These are phyloP conservation scores for Rubia balearica DNA, from an alignment of 305 asterid species.

Conservation along the genomic window DNA sequence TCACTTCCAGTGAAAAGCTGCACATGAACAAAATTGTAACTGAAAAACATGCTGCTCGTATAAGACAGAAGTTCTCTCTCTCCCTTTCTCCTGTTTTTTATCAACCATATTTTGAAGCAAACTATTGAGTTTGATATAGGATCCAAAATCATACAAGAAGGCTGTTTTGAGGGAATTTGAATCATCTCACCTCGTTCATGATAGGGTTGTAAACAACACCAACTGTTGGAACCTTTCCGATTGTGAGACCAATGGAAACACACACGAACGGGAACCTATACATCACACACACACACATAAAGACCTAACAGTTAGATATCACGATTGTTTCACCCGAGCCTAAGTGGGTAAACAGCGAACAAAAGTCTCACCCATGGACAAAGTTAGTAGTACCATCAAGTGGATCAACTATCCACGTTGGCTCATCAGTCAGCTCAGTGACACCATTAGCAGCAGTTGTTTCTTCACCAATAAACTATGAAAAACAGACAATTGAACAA, in stretches of 20 bases:
- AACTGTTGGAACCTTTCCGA: slow-evolving; percentile 60
- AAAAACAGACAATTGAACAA: slow-evolving; percentile 13
- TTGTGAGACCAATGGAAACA: slow-evolving; percentile 87
- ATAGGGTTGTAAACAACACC: slow-evolving; percentile 94
- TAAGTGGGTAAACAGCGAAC: background rate
- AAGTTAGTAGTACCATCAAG: slow-evolving; percentile 95
- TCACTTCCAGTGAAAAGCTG: slow-evolving; percentile 80
- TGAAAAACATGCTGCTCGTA: background rate
- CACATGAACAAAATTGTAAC: slow-evolving; percentile 3
- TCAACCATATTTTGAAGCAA: background rate
- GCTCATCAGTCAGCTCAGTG: slow-evolving; percentile 74
- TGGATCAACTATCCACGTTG: slow-evolving; percentile 99
- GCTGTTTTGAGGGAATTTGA: background rate
- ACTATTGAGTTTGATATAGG: background rate
- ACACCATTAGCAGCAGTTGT: slow-evolving; percentile 83
- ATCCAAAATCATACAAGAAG: background rate
- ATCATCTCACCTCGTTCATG: slow-evolving; percentile 72
- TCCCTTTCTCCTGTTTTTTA: background rate
- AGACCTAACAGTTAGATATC: background rate
- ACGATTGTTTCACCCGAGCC: background rate
- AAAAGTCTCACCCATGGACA: slow-evolving; percentile 72
- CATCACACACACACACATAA: background rate
- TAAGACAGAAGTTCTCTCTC: background rate
- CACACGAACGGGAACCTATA: slow-evolving; percentile 93
- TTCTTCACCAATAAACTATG: slow-evolving; percentile 93